These are phyloP conservation scores for Tylopilus felleus DNA, from an alignment of 768 basidiomycete species.

Conservation along the genomic window DNA sequence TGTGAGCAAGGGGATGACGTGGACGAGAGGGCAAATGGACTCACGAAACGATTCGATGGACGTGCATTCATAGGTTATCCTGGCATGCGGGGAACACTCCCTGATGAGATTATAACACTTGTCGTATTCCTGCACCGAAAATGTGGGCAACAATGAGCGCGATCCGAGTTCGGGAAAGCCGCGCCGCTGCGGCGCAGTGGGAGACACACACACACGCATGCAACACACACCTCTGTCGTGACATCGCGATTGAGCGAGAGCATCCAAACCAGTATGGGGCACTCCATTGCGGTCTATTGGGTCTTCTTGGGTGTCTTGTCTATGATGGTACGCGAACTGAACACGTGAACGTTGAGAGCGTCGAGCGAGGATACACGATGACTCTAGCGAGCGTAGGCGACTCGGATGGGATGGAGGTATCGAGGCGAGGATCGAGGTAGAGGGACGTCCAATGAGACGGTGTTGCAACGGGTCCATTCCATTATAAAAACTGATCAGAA, in stretches of 20 bases:
- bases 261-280: conserved; percentile 79
- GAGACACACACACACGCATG: not conserved
- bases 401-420: no score
- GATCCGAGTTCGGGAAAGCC: conserved; percentile 5
- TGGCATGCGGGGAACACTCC: conserved; percentile 57
- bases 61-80: conserved; percentile 50
- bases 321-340: no score
- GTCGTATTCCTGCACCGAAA: conserved; percentile 61
- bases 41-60: conserved; percentile 67
- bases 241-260: conserved; percentile 73
- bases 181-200: not conserved
- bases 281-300: conserved; percentile 38
- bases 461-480: conserved; percentile 19
- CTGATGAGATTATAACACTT: conserved; percentile 58
- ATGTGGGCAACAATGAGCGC: not conserved
- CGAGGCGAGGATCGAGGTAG: no score
- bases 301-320: no score
- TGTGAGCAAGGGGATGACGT: no score
- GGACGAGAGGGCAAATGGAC: conserved; percentile 23
- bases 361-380: no score
- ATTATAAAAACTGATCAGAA: conserved; percentile 31
- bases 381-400: no score
- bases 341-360: no score
- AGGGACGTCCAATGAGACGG: not conserved
- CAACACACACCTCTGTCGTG: conserved; percentile 51